Evolutionary conservation across 495 filamentous ascomycete species (phyloP).

Genomic region (Penicillium coffeae): DNA sequence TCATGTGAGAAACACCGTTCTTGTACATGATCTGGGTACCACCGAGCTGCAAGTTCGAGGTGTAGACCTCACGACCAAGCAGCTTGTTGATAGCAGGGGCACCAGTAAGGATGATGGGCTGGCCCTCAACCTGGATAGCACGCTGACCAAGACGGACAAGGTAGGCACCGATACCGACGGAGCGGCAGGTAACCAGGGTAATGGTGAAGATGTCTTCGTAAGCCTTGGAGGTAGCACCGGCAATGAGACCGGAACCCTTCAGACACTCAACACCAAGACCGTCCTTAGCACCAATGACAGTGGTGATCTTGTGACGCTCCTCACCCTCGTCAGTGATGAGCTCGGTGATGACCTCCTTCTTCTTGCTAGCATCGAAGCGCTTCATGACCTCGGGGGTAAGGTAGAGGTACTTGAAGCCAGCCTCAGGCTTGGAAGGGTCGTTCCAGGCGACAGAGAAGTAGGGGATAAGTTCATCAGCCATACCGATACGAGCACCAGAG

Average conservation of each 20-base stretch:
- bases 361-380: slow-evolving; percentile 79
- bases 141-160: slow-evolving; percentile 95
- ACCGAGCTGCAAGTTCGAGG: slow-evolving; percentile 97
- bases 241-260: slow-evolving; percentile 95
- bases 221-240: slow-evolving; percentile 91
- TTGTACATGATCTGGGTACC: slow-evolving; percentile 99
- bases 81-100: slow-evolving; percentile 97
- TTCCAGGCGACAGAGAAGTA: slow-evolving; percentile 98
- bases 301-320: slow-evolving; percentile 88
- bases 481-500: slow-evolving; percentile 96
- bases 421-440: slow-evolving; percentile 73
- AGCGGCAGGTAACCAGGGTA: slow-evolving; percentile 95
- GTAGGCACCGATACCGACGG: slow-evolving; percentile 97
- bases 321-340: slow-evolving; percentile 80
- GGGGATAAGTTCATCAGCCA: slow-evolving; percentile 94
- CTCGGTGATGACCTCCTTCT: slow-evolving; percentile 84
- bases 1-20: slow-evolving; percentile 99
- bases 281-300: slow-evolving; percentile 90
- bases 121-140: slow-evolving; percentile 97
- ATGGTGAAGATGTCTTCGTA: slow-evolving; percentile 99
- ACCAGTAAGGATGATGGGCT: slow-evolving; percentile 98
- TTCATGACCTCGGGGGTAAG: slow-evolving; percentile 82
- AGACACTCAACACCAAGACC: slow-evolving; percentile 97
- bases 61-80: slow-evolving; percentile 96
- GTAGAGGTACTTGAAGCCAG: slow-evolving; percentile 98